Base-by-base conservation (phyloP, 225 moss, liverwort and hornwort species). In the Physcomitrium patens region DNA sequence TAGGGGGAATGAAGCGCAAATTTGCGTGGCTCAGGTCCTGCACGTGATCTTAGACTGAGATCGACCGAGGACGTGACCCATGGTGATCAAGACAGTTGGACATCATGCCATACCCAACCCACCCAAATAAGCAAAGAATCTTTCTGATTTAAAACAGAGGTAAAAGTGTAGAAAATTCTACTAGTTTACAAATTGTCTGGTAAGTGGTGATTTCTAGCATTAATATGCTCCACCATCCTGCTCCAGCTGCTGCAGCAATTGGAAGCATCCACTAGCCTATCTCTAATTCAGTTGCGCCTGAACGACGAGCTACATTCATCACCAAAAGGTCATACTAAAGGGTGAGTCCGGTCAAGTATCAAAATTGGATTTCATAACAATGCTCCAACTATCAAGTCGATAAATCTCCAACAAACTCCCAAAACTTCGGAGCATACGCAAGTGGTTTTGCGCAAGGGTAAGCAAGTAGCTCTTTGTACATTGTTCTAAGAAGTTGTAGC, bases 181-280 rank as follows among this genome's bases (percentile, higher is more conserved):
- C 87, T 87, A 84, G 79, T 74, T 81, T 87, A 87, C 84, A 87
- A 65, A 71, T 77, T 81, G 76, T 81, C 73, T 59, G 82, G 68
- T 53, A 70, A 52, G 27, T 70, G 76, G 79, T 81, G 81, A 18
- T 27, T 37, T 37, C 31, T 79, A 74, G 80, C 84, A 87, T 70
- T 74, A 63, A 76, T 59, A 74, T 79, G 77, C 79, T 76, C 81
- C 80, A 66, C 78, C 84, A 84, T 65, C 79, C 63, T 50, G 48
- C 31, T 65, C 76, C 63, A 63, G 72, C 79, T 77, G 50, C 60
- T 77, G 50, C 60, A 59, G 65, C 60, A n/a, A 79, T 72, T 66
- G 72, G 65, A 61, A 64, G 42, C 61, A 60, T 64, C 75, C 76
- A 72, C 72, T 69, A 53, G 65, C 74, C 78, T 75, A 72, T 60